A percentile compares a stretch with the other conserved stretches of the same genome.
phyloP scores from a whole-genome alignment of 306 rosid genomes.

The Chamaecrista fasciculata region DNA sequence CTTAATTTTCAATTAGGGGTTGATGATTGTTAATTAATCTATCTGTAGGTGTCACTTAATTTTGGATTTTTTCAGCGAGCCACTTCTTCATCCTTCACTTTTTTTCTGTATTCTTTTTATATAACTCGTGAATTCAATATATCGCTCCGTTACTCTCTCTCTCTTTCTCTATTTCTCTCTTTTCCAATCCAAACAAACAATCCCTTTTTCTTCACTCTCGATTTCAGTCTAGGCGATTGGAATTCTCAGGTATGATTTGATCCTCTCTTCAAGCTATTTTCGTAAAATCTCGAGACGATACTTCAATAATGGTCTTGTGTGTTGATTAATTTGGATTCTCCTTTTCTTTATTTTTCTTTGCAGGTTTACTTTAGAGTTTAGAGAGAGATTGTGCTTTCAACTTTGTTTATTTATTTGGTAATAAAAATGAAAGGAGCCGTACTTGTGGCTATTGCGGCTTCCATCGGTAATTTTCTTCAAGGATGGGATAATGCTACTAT shows the following conservation, averaged over 20 bases:
- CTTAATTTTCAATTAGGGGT: background rate
- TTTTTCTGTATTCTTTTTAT: background rate
- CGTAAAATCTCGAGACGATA: too few relatives aligned
- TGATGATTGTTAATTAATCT: too few relatives aligned
- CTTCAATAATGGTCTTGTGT: too few relatives aligned
- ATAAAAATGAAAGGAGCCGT: constrained; percentile 67
- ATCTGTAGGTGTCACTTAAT: too few relatives aligned
- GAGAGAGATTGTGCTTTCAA: too few relatives aligned
- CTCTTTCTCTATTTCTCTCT: background rate
- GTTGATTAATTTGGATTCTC: constrained; percentile 3
- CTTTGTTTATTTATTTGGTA: background rate
- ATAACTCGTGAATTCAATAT: background rate
- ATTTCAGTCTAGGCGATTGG: background rate
- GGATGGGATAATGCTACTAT: constrained; percentile 98
- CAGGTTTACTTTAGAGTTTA: background rate
- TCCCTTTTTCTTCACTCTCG: background rate
- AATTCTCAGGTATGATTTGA: background rate
- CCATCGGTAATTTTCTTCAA: constrained; percentile 80
- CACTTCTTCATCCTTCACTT: constrained; percentile 1
- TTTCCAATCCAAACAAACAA: background rate
- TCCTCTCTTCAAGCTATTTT: background rate
- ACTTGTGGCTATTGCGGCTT: constrained; percentile 79
- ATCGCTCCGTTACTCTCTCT: background rate
- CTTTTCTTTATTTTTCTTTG: background rate
- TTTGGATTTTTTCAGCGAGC: too few relatives aligned